Evolutionary conservation across 805 yeast genomes (phyloP), one percentile per base, ranked within the genome.

Genomic region (Cyberlindnera xylosilytica): DNA sequence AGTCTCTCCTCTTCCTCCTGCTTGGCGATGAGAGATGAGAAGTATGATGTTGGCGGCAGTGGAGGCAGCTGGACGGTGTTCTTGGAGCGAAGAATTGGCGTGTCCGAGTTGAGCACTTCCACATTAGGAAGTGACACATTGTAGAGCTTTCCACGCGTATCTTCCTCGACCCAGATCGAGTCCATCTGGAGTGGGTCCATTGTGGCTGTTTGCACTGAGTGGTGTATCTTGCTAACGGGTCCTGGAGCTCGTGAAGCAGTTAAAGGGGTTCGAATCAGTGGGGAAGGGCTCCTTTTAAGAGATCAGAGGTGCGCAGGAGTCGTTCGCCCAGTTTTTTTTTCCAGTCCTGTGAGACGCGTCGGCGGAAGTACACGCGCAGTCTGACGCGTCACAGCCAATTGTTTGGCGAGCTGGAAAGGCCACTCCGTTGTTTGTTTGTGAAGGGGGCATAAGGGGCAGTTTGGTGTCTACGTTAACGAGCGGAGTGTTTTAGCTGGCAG

Each of bases 81-180:
- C 42, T 59, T 60, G 35, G 61, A 61, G 24, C 53, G 46, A 22
- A 68, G 36, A 2, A 57, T 41, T 3, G 70, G 72, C 19, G 54
- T 56, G 19, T 56, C 55, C 34, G 69, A 63, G 46, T 68, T 66
- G 33, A 68, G 48, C 38, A 63, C 33, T 38, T 52, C 53, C n/a
- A 65, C 54, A 13, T 57, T 57, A 5, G 65, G 54, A 18, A 58
- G 57, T 6, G 58, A 58, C n/a, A 45, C 28, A 10, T 20, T 23
- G 41, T 62, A 61, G 23, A 67, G 52, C 44, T 66, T 67, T 12
- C 42, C 45, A 11, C 42, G 38, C 36, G 58, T 48, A 35, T 66
- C 71, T 32, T 68, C 72, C 41, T 66, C 73, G 18, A 68, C 45
- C 73, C 73, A 68, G 39, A 68, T 68, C 26, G 72, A 67, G 45